Percentiles rank a stretch among this genome's conserved stretches.
These are phyloP conservation scores for Penicillium waksmanii DNA, from an alignment of 495 filamentous ascomycete genomes.

Conservation along the genomic window DNA sequence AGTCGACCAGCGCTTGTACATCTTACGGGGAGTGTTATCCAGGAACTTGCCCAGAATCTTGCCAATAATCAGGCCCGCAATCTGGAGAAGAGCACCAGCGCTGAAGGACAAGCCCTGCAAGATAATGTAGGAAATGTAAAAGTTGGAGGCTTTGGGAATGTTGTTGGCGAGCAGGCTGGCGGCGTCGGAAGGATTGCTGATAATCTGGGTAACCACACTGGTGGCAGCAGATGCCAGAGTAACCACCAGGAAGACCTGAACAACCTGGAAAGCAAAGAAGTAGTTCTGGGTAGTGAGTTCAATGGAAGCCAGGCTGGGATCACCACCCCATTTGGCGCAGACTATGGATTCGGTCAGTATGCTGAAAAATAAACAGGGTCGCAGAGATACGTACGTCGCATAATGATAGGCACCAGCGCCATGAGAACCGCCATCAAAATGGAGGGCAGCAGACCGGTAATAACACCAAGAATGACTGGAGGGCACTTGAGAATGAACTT, in stretches of 20 bases:
- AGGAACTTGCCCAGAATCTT: slow-evolving; percentile 75
- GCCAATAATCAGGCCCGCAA: slow-evolving; percentile 77
- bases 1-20: slow-evolving; percentile 68
- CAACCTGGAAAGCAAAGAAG: slow-evolving; percentile 93
- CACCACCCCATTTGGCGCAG: slow-evolving; percentile 73
- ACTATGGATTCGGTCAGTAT: slow-evolving; percentile 1
- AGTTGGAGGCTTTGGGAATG: slow-evolving; percentile 83
- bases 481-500: slow-evolving; percentile 77
- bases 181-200: slow-evolving; percentile 60
- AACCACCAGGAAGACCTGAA: slow-evolving; percentile 91
- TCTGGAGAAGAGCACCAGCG: slow-evolving; percentile 73
- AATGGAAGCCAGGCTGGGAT: slow-evolving; percentile 73
- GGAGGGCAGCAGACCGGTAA: slow-evolving; percentile 82
- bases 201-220: slow-evolving; percentile 60
- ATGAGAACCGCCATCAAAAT: slow-evolving; percentile 84
- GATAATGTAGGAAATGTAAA: slow-evolving; percentile 95
- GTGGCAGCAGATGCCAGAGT: slow-evolving; percentile 74
- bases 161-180: slow-evolving; percentile 70
- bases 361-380: slow-evolving; percentile 14
- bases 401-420: slow-evolving; percentile 84
- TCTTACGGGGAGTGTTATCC: slow-evolving; percentile 73
- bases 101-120: slow-evolving; percentile 89
- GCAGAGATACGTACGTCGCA: slow-evolving; percentile 61
- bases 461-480: slow-evolving; percentile 69
- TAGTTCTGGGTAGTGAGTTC: slow-evolving; percentile 89